Base-by-base conservation (phyloP, 1,139 yeast genomes). In the Tardiomyces blankii region DNA sequence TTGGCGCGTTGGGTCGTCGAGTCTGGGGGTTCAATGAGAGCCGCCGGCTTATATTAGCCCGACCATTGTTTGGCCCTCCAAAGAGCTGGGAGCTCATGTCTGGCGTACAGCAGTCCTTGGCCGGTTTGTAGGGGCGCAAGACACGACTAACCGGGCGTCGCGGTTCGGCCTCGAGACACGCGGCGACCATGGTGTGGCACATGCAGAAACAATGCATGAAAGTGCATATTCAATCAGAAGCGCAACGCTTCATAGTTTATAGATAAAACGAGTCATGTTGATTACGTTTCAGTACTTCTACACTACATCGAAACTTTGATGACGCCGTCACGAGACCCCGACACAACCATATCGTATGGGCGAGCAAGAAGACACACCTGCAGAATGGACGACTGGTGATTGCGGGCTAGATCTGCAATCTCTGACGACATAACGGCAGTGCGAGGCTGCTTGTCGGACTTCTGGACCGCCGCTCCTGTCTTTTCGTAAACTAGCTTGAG, bases 321-420 rank as follows among this genome's bases (percentile, higher is more conserved):
- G 7, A 66, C 66, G 0, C 93, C 93, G 42, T 74, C 67, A 44
- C 85, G 61, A 54, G 82, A 91, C 2, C 69, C 85, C 1, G 82
- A 69, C 1, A 83, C 65, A 6, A 82, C 60, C 79, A 82, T 73
- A 42, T 74, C 76, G 52, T 71, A 78, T 0, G 91, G 89, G 16
- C 62, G 61, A 11, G 65, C 55, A 18, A 77, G 51, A 16, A 74
- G 53, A 0, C 70, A 73, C 12, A 82, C 61, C 40, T 69, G 81
- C 2, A 71, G 72, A 28, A 82, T 67, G 2, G 66, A 56, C 50
- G 80, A 84, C 42, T 65, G 70, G 45, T 75, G 80, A 42, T 63
- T 63, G 44, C 64, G 63, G 39, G 70, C 61, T 39, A 61, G 45
- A 38, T 61, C 64, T 28, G 61, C 65, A 46, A 67, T 74, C 35